Conservation (phyloP, 179 eudicot species). For the Dionaea muscipula region DNA sequence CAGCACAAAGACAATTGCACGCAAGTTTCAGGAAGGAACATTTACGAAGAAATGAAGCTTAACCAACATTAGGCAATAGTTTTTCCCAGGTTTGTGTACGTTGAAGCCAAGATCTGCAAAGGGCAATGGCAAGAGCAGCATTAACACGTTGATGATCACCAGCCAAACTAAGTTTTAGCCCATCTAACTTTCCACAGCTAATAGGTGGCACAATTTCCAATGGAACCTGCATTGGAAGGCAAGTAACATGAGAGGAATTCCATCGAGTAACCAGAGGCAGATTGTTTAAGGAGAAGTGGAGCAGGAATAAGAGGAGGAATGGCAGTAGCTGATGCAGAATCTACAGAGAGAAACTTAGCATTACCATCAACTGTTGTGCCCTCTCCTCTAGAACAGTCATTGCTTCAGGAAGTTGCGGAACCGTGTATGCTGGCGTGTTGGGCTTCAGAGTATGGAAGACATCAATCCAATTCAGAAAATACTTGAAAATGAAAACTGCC, state of each 20-base stretch:
- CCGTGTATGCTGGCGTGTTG: conserved; percentile 66
- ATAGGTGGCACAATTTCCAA: conserved; percentile 53
- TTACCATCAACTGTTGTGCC: conserved; percentile 46
- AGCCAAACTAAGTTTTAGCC: conserved; percentile 47
- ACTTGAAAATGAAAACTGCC: conserved; percentile 25
- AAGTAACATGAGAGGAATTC: background rate
- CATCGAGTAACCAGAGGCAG: background rate
- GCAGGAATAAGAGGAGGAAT: background rate
- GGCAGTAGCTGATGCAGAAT: background rate
- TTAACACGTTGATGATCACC: conserved; percentile 75
- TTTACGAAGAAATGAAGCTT: conserved; percentile 6
- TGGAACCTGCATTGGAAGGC: conserved; percentile 38
- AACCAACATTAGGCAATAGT: conserved; percentile 39
- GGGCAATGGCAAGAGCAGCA: conserved; percentile 74
- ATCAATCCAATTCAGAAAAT: conserved; percentile 39
- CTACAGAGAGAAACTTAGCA: background rate
- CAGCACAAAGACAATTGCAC: background rate
- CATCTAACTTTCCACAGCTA: conserved; percentile 28
- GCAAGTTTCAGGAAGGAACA: background rate
- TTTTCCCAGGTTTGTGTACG: conserved; percentile 39
- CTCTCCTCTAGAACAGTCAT: conserved; percentile 52
- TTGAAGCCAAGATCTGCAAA: conserved; percentile 66
- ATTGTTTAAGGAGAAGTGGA: background rate
- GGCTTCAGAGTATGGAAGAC: conserved; percentile 58
- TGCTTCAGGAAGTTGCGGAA: conserved; percentile 62